phyloP scores from a whole-genome alignment of 1,139 yeast species.

The Blastobotrys aristatus region DNA sequence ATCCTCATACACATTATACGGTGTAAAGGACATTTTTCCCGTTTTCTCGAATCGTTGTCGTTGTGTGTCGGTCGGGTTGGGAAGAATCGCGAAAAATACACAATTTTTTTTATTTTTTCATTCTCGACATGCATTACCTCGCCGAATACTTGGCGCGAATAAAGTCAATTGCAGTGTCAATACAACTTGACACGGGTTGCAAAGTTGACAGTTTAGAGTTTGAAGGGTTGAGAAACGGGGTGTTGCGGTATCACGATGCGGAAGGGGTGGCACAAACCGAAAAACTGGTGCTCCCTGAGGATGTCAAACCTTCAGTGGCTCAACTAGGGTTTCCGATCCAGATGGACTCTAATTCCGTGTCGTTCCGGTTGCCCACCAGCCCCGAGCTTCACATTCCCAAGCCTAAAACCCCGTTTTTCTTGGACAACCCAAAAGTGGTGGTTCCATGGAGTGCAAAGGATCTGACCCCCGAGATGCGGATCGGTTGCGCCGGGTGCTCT shows the following conservation, averaged over 20 bases:
- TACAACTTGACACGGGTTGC: slow-evolving; percentile 19
- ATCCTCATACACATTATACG: slow-evolving; percentile 73
- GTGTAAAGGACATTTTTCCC: slow-evolving; percentile 74
- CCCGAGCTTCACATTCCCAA: slow-evolving; percentile 17
- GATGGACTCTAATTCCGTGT: slow-evolving; percentile 14
- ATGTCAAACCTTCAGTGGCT: slow-evolving; percentile 20
- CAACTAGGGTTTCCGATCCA: slow-evolving; percentile 15
- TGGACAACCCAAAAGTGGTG: slow-evolving; percentile 14
- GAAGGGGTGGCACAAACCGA: neutral
- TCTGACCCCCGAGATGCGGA: slow-evolving; percentile 5
- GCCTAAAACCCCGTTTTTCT: slow-evolving; percentile 7
- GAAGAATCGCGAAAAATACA: too few relatives aligned
- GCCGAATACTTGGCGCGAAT: slow-evolving; percentile 36
- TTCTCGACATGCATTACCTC: slow-evolving; percentile 7
- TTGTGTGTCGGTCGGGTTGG: too few relatives aligned
- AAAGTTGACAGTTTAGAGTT: slow-evolving; percentile 19
- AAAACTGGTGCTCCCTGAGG: slow-evolving; percentile 22
- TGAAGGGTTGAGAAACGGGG: slow-evolving; percentile 16
- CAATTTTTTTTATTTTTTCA: neutral
- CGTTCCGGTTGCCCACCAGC: slow-evolving; percentile 25
- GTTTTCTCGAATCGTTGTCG: too few relatives aligned
- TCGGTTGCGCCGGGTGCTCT: slow-evolving; percentile 16
- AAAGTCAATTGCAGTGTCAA: slow-evolving; percentile 25
- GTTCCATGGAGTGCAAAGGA: slow-evolving; percentile 25
- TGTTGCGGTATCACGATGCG: slow-evolving; percentile 15